A percentile compares a stretch with the other conserved stretches of the same genome.
These are phyloP conservation scores for Pseudocercospora vitis DNA, from an alignment of 2,329 filamentous ascomycete genomes.

Conservation along the genomic window DNA sequence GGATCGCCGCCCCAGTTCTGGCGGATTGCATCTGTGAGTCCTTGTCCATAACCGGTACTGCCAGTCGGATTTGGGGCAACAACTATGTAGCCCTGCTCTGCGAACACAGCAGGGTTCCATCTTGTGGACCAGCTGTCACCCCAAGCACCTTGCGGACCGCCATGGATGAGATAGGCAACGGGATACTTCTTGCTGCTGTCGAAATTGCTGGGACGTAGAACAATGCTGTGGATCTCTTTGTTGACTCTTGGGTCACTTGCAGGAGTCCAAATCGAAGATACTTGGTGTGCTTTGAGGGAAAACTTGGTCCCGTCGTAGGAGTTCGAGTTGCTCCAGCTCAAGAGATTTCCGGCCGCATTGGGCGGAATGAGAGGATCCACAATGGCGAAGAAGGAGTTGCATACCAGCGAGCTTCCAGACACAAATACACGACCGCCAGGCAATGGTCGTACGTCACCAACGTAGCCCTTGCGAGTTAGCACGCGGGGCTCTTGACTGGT, in stretches of 20 bases:
- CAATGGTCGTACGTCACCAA: slow-evolving; percentile 56
- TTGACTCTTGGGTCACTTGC: slow-evolving; percentile 54
- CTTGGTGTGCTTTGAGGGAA: slow-evolving; percentile 61
- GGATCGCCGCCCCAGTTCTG: slow-evolving; percentile 82
- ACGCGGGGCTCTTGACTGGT: slow-evolving; percentile 42
- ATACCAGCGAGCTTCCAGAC: slow-evolving; percentile 66
- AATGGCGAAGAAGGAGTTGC: slow-evolving; percentile 69
- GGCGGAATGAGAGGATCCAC: slow-evolving; percentile 53
- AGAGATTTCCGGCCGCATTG: slow-evolving; percentile 30
- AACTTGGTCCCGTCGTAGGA: slow-evolving; percentile 66
- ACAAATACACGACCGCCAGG: slow-evolving; percentile 59
- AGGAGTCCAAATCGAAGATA: slow-evolving; percentile 68
- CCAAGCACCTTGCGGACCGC: slow-evolving; percentile 36
- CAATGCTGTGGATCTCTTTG: slow-evolving; percentile 64
- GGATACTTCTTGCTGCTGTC: slow-evolving; percentile 34
- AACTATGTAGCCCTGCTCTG: slow-evolving; percentile 37
- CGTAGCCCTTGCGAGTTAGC: slow-evolving; percentile 56
- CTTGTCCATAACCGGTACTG: slow-evolving; percentile 35
- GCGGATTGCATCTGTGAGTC: slow-evolving; percentile 59
- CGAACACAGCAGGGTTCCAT: slow-evolving; percentile 37
- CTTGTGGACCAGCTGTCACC: slow-evolving; percentile 34
- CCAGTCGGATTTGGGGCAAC: slow-evolving; percentile 35
- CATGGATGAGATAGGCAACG: slow-evolving; percentile 37
- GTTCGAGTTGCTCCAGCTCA: slow-evolving; percentile 50
- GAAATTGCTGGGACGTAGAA: slow-evolving; percentile 34